Evolutionary conservation across 441 rosid genomes (phyloP).

Genomic region (Bruguiera hainesii): DNA sequence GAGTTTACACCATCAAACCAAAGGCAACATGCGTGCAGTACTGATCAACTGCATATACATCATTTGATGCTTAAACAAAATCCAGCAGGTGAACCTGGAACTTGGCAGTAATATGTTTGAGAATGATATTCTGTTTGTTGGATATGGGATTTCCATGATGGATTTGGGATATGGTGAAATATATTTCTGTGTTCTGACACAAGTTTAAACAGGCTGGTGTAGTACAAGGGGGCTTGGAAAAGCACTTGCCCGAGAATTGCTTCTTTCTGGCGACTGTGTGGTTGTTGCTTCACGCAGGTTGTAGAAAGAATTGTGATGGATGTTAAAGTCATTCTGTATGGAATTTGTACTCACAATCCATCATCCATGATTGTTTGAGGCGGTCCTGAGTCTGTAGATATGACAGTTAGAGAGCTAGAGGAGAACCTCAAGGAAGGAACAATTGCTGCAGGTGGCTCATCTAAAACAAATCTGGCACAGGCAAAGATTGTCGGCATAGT

Average conservation of each 20-base stretch:
- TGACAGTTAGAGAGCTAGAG: slow-evolving; percentile 75
- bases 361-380: slow-evolving; percentile 22
- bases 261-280: slow-evolving; percentile 86
- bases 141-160: slow-evolving; percentile 6
- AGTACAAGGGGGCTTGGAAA: slow-evolving; percentile 94
- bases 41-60: no score
- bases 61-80: slow-evolving; percentile 8
- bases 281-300: slow-evolving; percentile 91
- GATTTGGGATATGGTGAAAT: slow-evolving; percentile 12
- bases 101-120: background rate
- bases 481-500: slow-evolving; percentile 82
- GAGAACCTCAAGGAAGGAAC: slow-evolving; percentile 64
- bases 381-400: slow-evolving; percentile 70
- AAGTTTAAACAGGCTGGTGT: slow-evolving; percentile 26
- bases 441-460: slow-evolving; percentile 36
- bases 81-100: background rate
- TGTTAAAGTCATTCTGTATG: background rate
- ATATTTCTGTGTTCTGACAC: slow-evolving; percentile 19
- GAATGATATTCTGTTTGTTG: slow-evolving; percentile 1
- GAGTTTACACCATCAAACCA: slow-evolving; percentile 8
- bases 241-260: slow-evolving; percentile 93
- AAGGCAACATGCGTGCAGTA: background rate
- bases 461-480: slow-evolving; percentile 39
- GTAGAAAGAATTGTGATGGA: slow-evolving; percentile 3
- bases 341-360: slow-evolving; percentile 8